Evolutionary conservation across 2,329 filamentous ascomycete genomes (phyloP), one percentile per base, ranked within the genome.

Genomic region (Tolypocladium tundrense): DNA sequence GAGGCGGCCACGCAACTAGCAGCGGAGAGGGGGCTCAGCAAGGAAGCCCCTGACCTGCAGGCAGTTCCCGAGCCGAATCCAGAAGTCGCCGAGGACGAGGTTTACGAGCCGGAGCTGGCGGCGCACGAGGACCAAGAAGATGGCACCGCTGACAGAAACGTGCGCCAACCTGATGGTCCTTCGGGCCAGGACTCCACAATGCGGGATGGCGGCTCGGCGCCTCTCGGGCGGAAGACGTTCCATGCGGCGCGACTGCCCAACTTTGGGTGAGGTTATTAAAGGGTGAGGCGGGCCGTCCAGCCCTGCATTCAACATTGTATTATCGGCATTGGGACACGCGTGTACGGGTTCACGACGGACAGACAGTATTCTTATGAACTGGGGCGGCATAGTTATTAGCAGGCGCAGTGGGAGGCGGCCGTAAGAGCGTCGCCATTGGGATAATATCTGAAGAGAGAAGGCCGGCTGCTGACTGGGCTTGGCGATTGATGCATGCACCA

Each of bases 231-330:
- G n/a, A 24, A 58, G 24, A 70, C 70, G 2, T 86, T 86, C 62
- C 73, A 86, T 27, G 83, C 83, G 4, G 84, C 84, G 41, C 75
- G 82, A 59, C 68, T 87, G 59, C 84, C 84, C 42, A 75, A 77
- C 57, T 82, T 86, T 71, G 72, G 72, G 62, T 82, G 60, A 69
- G 35, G 40, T 54, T 40, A 42, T 50, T 54, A n/a, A 48, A 59
- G 33, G 21, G 48, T 21, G 51, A n/a, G 37, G 55, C 8, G 21
- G 4, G 35, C 35, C 2, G 5, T 7, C 9, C 39, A 56, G 39
- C 31, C 13, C 42, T 42, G 16, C 24, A 40, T 54, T 50, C 37
- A 13, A 33, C 21, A 42, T 39, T 57, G 55, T 57, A 57, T 51
- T 56, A 61, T 35, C 35, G 39, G 8, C 45, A n/a, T 33, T 31